Evolutionary conservation across 2,329 filamentous ascomycete species (phyloP), one percentile per base, ranked within the genome.

Genomic region (Hysterium pulicare): DNA sequence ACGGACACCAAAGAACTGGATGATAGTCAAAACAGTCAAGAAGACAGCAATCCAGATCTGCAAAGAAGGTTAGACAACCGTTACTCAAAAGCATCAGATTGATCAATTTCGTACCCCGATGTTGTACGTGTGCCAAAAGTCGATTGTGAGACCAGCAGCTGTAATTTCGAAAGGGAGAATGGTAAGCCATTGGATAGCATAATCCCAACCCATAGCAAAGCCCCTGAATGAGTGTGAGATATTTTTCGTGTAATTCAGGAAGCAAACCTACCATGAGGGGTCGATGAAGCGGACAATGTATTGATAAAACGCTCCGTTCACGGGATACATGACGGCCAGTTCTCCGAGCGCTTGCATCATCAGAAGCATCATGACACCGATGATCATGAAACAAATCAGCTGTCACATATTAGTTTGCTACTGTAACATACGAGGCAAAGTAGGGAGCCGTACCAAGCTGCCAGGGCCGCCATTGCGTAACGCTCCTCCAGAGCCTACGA

Each of bases 401-500:
- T 59, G 17, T 5, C n/a, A 7, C 26, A 16, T 5, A 38, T 32
- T 34, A 37, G 26, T 38, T 28, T 22, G 37, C 34, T n/a, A 10
- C 4, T 28, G 4, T 19, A n/a, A 11, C 10, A 11, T 4, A n/a
- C n/a, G 10, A 24, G n/a, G 16, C 16, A 4, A 28, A n/a, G 13
- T 26, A 8, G 20, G 38, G 24, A 13, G 13, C 5, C 48, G 23
- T 42, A 48, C 47, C 37, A 47, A 31, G 24, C 15, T 28, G 10
- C 31, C 41, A 55, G 66, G 53, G 54, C 66, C 71, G 59, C 75
- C 75, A 42, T 68, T 70, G 45, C 57, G 57, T n/a, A 78, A 58
- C 19, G 75, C 75, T 45, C 62, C 57, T 50, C 75, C 75, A 20
- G 73, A 76, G 47, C 75, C 75, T 51, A 78, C 75, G 54, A 78